Percentiles rank a stretch among this genome's conserved stretches.
Conservation (phyloP, 257 asterid genomes). For the Solanum ossicruentum region DNA sequence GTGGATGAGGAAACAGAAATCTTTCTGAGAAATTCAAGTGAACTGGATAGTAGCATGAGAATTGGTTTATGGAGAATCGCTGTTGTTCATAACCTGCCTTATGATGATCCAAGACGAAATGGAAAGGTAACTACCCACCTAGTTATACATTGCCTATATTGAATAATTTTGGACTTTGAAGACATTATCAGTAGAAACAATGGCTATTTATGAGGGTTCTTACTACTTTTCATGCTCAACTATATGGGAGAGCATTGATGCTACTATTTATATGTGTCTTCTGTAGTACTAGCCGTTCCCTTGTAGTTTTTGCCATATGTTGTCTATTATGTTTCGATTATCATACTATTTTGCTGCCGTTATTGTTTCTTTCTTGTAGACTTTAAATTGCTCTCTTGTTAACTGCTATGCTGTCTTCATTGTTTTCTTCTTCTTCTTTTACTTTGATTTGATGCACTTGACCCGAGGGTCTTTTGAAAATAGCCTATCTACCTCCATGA, state of each 20-base stretch:
- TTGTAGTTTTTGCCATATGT: too few relatives aligned
- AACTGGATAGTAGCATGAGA: slow-evolving; percentile 50
- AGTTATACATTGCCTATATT: neutral
- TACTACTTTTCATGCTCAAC: neutral
- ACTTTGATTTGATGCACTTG: too few relatives aligned
- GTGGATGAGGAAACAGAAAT: slow-evolving; percentile 67
- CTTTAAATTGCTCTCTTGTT: too few relatives aligned
- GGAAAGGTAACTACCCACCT: slow-evolving; percentile 53
- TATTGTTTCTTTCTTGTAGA: too few relatives aligned
- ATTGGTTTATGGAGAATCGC: slow-evolving; percentile 79
- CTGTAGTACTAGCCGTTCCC: too few relatives aligned
- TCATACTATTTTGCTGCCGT: too few relatives aligned
- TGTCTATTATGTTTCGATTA: too few relatives aligned
- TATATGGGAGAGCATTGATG: neutral
- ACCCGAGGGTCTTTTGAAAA: too few relatives aligned
- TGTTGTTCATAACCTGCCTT: slow-evolving; percentile 71
- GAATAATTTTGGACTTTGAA: neutral
- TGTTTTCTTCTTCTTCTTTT: too few relatives aligned
- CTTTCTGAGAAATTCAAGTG: slow-evolving; percentile 44
- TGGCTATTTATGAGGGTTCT: neutral
- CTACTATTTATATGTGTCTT: too few relatives aligned
- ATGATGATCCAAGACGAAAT: slow-evolving; percentile 80
- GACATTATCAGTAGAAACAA: neutral
- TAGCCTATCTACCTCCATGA: too few relatives aligned
- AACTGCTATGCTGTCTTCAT: too few relatives aligned